Base-by-base conservation (phyloP, 73 alveolate genomes). In the Paramecium tetraurelia region DNA sequence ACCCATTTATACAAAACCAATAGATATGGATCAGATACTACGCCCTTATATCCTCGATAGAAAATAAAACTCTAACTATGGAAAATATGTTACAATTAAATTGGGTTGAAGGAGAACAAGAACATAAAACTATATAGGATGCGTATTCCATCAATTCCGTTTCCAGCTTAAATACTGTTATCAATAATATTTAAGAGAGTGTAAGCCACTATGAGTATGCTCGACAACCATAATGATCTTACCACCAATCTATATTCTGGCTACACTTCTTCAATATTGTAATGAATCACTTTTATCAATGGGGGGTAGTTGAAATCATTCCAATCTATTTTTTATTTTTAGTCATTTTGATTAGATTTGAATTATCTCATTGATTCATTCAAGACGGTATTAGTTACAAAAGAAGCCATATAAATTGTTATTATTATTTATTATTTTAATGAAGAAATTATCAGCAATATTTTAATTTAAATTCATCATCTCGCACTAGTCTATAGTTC, bases 301-400 rank as follows among this genome's bases (percentile, higher is more conserved):
- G 94, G 94, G 16, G 94, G 94, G 50, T 89, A 89, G 24, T 89
- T 89, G 84, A 89, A 89, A 46, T 89, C 94, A 46, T 70, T 76
- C 94, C 94, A 89, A 46, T 89, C 77, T 10, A 89, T 46, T 18
- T 80, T 46, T 44, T 16, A 31, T 48, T 80, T 80, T 33, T 21
- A 63, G 8, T 63, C 84, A 11, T 63, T 63, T 63, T 33, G 41
- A 33, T 33, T 63, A 31, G 84, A 63, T 33, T 63, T 63, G 48
- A 63, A 5, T 27, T 63, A 7, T 12, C 50, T 31, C 12, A 63
- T 11, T 63, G 84, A 27, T 27, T 63, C 84, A 63, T 63, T 33
- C 44, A 63, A 24, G 14, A 63, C 84, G 1, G 84, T 27, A 31
- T 63, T 63, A 33, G 84, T 48, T 11, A 63, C 27, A 63, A 16